Percentiles rank a stretch among this genome's conserved stretches.
Evolutionary conservation across 306 rosid species (phyloP).

Genomic region (Vicia sativa): DNA sequence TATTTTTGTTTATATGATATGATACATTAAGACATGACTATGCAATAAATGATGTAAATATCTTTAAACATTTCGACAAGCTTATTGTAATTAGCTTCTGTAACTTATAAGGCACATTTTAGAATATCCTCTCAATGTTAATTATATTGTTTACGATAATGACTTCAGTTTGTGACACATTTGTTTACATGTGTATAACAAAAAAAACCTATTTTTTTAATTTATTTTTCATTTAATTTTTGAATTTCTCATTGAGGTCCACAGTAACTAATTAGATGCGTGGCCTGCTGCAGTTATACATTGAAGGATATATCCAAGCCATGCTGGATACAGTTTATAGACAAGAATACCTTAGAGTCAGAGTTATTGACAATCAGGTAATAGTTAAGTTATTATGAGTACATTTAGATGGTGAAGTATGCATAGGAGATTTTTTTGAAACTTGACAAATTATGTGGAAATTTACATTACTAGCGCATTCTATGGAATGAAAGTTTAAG

Average conservation of each 20-base stretch:
- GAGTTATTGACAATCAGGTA: slow-evolving; percentile 88
- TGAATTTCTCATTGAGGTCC: slow-evolving; percentile 11
- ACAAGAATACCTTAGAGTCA: slow-evolving; percentile 92
- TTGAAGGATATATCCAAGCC: slow-evolving; percentile 99
- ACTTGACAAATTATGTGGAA: slow-evolving; percentile 23
- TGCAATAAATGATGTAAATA: not conserved
- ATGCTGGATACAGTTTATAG: slow-evolving; percentile 88
- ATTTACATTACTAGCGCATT: slow-evolving; percentile 6
- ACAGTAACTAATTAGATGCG: slow-evolving; percentile 39
- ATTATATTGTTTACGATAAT: slow-evolving; percentile 11
- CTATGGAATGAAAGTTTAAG: slow-evolving; percentile 11
- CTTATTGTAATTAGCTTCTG: too few relatives aligned
- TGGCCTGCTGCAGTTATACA: slow-evolving; percentile 70
- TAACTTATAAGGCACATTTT: not conserved
- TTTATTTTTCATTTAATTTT: slow-evolving; percentile 25
- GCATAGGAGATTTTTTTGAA: slow-evolving; percentile 23
- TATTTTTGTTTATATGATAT: not conserved
- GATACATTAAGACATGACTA: not conserved
- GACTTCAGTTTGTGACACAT: slow-evolving; percentile 8
- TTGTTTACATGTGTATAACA: slow-evolving; percentile 5
- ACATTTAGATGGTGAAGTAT: slow-evolving; percentile 25
- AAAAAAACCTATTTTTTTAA: slow-evolving; percentile 7
- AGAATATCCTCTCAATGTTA: slow-evolving; percentile 4
- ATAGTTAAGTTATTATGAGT: slow-evolving; percentile 28
- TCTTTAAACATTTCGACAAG: not conserved